These are phyloP conservation scores for Zizania palustris DNA, from an alignment of 202 grass and related monocot genomes.

Conservation along the genomic window DNA sequence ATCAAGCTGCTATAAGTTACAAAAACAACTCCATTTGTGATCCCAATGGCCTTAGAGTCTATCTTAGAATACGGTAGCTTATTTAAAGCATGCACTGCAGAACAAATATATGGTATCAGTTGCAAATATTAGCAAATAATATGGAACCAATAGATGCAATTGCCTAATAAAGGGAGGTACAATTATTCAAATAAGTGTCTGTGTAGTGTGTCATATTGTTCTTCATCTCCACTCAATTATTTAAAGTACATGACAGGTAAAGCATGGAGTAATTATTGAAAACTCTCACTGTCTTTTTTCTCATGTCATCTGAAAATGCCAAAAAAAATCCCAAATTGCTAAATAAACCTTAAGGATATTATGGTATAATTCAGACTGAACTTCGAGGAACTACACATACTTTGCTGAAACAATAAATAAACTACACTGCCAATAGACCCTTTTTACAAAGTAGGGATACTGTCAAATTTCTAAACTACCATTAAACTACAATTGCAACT, in stretches of 20 bases:
- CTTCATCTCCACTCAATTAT: conserved; percentile 30
- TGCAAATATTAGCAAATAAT: conserved; percentile 22
- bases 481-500: no score
- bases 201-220: background rate
- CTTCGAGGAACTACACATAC: no score
- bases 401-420: no score
- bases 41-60: conserved; percentile 86
- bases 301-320: background rate
- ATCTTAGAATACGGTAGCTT: conserved; percentile 93
- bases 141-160: conserved; percentile 27
- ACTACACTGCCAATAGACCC: no score
- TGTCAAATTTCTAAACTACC: no score
- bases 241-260: conserved; percentile 15
- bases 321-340: background rate
- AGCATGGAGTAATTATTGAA: conserved; percentile 19
- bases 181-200: conserved; percentile 17
- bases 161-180: background rate
- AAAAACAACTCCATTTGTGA: conserved; percentile 89
- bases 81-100: conserved; percentile 95
- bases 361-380: no score
- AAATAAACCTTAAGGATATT: no score
- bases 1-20: conserved; percentile 99
- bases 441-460: no score
- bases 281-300: background rate
- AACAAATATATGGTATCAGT: conserved; percentile 51